These are phyloP conservation scores for Pseudisothecium myosuroides DNA, from an alignment of 225 moss, liverwort and hornwort genomes.

Conservation along the genomic window DNA sequence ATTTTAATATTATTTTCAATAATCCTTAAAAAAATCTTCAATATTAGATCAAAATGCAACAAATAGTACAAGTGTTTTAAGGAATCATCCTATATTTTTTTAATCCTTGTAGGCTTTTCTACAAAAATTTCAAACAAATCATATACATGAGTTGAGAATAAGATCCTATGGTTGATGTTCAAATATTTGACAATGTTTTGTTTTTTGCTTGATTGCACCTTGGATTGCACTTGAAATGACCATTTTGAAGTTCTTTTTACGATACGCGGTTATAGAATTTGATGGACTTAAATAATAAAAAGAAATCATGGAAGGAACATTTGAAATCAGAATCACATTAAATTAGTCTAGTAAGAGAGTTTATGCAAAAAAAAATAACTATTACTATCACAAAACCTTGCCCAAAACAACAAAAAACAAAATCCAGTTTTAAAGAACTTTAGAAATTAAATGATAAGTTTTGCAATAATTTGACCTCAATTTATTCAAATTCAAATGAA, in stretches of 20 bases:
- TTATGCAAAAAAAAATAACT: not conserved
- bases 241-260: not conserved
- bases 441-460: not conserved
- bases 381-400: fast-evolving
- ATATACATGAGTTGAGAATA: not conserved
- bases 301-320: fast-evolving
- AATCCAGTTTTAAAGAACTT: fast-evolving
- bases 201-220: fast-evolving
- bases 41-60: not conserved
- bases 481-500: not conserved
- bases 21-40: not conserved
- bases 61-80: not conserved
- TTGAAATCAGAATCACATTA: too few relatives aligned
- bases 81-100: not conserved
- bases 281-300: not conserved
- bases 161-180: not conserved
- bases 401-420: fast-evolving
- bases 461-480: not conserved
- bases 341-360: too few relatives aligned
- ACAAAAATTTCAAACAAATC: not conserved
- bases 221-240: not conserved
- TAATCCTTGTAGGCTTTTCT: not conserved
- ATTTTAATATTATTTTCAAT: not conserved
- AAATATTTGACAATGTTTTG: not conserved
- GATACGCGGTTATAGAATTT: not conserved